Base-by-base conservation (phyloP, 257 asterid genomes). In the Prunella vulgaris region DNA sequence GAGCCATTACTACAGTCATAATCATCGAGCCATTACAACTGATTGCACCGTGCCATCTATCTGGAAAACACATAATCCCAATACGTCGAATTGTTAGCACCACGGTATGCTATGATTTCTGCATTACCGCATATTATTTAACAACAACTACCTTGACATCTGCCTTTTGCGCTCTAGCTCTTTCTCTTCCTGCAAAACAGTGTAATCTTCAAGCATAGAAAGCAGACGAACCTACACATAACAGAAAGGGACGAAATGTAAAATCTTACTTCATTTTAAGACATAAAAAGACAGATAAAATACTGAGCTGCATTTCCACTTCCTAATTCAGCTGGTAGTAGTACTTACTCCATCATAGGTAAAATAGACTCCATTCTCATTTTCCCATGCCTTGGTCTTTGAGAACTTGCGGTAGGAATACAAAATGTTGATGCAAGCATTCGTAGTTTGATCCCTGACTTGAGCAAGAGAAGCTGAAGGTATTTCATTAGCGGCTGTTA, bases 111-210 rank as follows among this genome's bases (percentile, higher is more conserved):
- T n/a, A n/a, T n/a, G n/a, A n/a, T n/a, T n/a, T n/a, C n/a, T n/a
- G n/a, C n/a, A n/a, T n/a, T n/a, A n/a, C n/a, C n/a, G n/a, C n/a
- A n/a, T n/a, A n/a, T n/a, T n/a, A n/a, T n/a, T n/a, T n/a, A n/a
- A n/a, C n/a, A n/a, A n/a, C n/a, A n/a, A n/a, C n/a, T n/a, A n/a
- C n/a, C n/a, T n/a, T n/a, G n/a, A n/a, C n/a, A n/a, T 83, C 80
- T 86, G 93, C 69, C 96, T 80, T 79, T 91, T 94, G 72, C 85
- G 97, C 72, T 91, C 97, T 61, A 78, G 76, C 77, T 94, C 99
- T 70, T 89, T 91, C 77, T 90, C 99, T 73, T 91, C 89, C 74
- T 90, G 83, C 78, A 94, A 80, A 72, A 76, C 80, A 59, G 68
- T 76, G 22, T 94, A 91, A 51, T 81, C 94, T 37, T 94, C 96